Evolutionary conservation across 2,329 filamentous ascomycete genomes (phyloP).

Genomic region (Grosmannia penicillata): DNA sequence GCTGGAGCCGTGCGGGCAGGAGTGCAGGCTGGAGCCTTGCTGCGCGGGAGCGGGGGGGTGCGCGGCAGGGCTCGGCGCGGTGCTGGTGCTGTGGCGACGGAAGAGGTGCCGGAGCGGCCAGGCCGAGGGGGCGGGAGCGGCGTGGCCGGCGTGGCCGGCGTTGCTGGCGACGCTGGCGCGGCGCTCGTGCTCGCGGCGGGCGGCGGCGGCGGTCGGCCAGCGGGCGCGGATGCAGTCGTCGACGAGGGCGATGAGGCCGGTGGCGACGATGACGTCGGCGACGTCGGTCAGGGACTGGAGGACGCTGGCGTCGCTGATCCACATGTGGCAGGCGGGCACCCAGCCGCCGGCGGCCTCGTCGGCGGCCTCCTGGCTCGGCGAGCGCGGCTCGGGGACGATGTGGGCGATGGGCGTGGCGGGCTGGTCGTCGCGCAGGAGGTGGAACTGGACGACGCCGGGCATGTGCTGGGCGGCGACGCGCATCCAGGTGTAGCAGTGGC

Average conservation of each 20-base stretch:
- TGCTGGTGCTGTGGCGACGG: background rate
- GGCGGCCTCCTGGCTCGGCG: conserved; percentile 51
- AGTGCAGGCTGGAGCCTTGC: background rate
- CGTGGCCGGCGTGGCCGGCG: too few relatives aligned
- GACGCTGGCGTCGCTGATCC: conserved; percentile 64
- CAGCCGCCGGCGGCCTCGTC: conserved; percentile 73
- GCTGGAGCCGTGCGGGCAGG: conserved; percentile 6
- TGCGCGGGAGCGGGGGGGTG: too few relatives aligned
- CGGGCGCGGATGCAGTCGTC: conserved; percentile 80
- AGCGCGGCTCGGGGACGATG: conserved; percentile 67
- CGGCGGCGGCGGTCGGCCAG: conserved; percentile 32
- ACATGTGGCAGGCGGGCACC: conserved; percentile 82
- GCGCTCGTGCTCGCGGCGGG: background rate
- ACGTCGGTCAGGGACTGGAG: conserved; percentile 61
- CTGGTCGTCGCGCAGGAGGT: conserved; percentile 54
- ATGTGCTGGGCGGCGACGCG: conserved; percentile 56
- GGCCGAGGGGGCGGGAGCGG: too few relatives aligned
- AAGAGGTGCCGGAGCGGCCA: too few relatives aligned
- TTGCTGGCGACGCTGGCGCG: too few relatives aligned
- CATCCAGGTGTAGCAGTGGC: conserved; percentile 71
- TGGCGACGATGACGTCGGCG: conserved; percentile 77
- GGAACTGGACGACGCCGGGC: conserved; percentile 53
- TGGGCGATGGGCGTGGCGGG: conserved; percentile 39
- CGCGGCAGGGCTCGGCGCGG: too few relatives aligned
- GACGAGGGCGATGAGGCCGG: conserved; percentile 75